Evolutionary conservation across 352 stramenopile species (phyloP).

Genomic region (Pythium scleroteichum): DNA sequence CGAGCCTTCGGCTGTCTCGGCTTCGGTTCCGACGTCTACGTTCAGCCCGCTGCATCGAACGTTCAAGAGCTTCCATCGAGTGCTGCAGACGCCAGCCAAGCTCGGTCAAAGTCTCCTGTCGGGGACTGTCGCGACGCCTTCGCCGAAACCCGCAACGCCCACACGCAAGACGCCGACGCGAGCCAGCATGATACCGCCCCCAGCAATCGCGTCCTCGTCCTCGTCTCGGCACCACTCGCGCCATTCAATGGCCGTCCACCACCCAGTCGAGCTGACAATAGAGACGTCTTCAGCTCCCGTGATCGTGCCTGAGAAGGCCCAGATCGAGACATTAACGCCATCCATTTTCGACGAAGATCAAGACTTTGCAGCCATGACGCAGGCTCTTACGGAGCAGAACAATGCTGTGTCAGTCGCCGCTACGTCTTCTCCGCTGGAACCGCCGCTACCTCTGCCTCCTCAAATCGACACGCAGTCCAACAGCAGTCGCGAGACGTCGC

Average conservation of each 20-base stretch:
- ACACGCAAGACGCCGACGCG: constrained; percentile 4
- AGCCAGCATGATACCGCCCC: constrained; percentile 24
- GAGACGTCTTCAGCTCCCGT: neutral
- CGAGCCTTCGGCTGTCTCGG: neutral
- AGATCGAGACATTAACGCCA: neutral
- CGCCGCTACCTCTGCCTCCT: constrained; percentile 5
- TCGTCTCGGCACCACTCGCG: constrained; percentile 3
- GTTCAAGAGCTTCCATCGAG: constrained; percentile 62
- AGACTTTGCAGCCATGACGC: constrained; percentile 24
- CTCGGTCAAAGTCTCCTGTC: constrained; percentile 14
- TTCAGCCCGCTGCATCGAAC: constrained; percentile 44
- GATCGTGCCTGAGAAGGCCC: neutral
- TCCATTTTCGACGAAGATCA: constrained; percentile 29
- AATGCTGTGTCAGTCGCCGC: no score
- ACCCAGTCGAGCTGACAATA: neutral
- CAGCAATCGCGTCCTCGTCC: constrained; percentile 12
- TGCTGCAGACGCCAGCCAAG: constrained; percentile 21
- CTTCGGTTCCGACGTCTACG: neutral
- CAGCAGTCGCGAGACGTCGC: constrained; percentile 13
- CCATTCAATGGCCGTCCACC: neutral
- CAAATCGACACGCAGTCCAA: constrained; percentile 19
- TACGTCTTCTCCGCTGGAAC: no score
- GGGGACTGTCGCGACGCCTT: constrained; percentile 6
- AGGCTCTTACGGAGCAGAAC: constrained; percentile 22
- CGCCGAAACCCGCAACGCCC: constrained; percentile 3